Percentiles rank a stretch among this genome's conserved stretches.
Evolutionary conservation across 139 green algal species (phyloP).

Genomic region (Chlorella sp.): DNA sequence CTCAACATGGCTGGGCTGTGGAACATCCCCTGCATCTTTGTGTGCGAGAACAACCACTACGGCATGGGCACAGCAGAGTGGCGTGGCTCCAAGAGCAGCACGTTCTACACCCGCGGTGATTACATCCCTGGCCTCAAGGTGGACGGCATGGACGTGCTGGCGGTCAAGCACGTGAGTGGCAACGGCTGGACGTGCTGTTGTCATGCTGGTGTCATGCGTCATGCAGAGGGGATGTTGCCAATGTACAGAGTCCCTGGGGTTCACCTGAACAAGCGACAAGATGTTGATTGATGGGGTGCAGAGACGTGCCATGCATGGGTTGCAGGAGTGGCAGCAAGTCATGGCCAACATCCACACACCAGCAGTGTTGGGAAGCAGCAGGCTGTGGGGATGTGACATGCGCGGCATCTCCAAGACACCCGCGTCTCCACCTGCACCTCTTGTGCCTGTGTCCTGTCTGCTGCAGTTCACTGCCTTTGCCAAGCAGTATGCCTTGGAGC

Average conservation of each 20-base stretch:
- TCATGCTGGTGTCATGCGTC: not conserved
- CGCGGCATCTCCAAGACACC: no score
- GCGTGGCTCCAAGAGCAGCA: conserved; percentile 77
- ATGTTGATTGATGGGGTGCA: no score
- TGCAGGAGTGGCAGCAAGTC: no score
- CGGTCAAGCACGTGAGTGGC: conserved; percentile 79
- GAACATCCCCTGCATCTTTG: conserved; percentile 92
- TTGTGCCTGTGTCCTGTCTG: no score
- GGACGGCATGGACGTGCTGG: conserved; percentile 97
- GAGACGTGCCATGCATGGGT: no score
- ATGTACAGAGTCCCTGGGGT: no score
- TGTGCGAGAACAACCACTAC: conserved; percentile 99
- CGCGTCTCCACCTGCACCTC: no score
- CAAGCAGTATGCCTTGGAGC: conserved; percentile 78
- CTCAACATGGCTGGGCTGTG: conserved; percentile 98
- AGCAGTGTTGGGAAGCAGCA: no score
- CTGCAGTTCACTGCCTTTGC: conserved; percentile 81
- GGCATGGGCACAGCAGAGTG: conserved; percentile 86
- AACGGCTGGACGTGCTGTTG: not conserved
- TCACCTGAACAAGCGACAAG: no score
- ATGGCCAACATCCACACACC: no score
- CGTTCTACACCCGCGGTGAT: conserved; percentile 94
- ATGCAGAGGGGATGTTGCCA: no score
- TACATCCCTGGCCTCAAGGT: conserved; percentile 95
- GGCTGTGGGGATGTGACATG: no score